Conservation (phyloP, 116 monocot species). For the Papilionanthe hybrid region DNA sequence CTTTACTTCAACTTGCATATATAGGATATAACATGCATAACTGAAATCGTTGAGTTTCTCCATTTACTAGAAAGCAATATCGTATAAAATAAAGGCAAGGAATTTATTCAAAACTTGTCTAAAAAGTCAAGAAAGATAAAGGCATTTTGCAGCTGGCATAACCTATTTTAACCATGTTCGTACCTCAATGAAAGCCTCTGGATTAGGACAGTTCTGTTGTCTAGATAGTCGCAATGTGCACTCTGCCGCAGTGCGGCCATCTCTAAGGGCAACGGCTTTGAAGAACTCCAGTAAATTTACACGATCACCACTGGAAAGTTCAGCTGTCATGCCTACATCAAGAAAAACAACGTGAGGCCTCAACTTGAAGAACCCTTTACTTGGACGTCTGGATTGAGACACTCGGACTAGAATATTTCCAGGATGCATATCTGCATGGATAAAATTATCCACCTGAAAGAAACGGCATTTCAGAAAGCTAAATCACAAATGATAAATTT, state of each 20-base stretch:
- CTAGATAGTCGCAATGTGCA: slow-evolving; percentile 51
- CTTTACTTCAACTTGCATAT: neutral
- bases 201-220: slow-evolving; percentile 65
- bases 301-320: slow-evolving; percentile 65
- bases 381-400: slow-evolving; percentile 26
- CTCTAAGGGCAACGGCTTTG: slow-evolving; percentile 64
- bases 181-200: slow-evolving; percentile 70
- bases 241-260: slow-evolving; percentile 66
- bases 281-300: slow-evolving; percentile 65
- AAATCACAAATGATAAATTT: neutral
- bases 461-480: neutral
- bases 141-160: neutral
- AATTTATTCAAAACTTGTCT: neutral
- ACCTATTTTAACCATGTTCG: neutral
- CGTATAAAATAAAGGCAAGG: too few species aligned
- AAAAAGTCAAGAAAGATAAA: neutral
- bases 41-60: neutral
- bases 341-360: slow-evolving; percentile 77
- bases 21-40: neutral
- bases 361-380: slow-evolving; percentile 46
- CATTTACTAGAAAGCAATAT: too few species aligned
- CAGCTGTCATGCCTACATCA: slow-evolving; percentile 83
- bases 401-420: slow-evolving; percentile 74
- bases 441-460: slow-evolving; percentile 76
- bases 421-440: slow-evolving; percentile 84